Conservation (phyloP, 2,329 filamentous ascomycete species). For the Daldinia eschscholtzii region DNA sequence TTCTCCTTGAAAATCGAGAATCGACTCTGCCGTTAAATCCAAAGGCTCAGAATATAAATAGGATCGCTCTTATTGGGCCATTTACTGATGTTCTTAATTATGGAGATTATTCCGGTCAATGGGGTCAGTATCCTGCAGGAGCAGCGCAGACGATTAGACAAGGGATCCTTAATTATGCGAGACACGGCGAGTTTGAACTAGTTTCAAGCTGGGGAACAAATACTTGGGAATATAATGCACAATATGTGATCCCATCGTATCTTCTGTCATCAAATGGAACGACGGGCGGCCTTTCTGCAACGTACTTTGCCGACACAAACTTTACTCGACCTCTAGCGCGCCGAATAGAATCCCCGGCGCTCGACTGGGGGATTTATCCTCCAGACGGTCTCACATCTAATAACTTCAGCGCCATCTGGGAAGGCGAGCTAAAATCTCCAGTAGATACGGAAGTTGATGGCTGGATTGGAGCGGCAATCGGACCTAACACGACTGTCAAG, state of each 20-base stretch:
- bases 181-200: conserved; percentile 49
- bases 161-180: conserved; percentile 51
- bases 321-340: conserved; percentile 52
- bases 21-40: conserved; percentile 55
- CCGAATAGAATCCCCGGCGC: conserved; percentile 54
- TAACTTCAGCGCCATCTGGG: conserved; percentile 61
- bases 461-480: conserved; percentile 59
- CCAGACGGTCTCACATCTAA: conserved; percentile 58
- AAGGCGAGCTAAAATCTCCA: conserved; percentile 55
- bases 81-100: conserved; percentile 59
- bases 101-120: conserved; percentile 59
- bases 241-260: conserved; percentile 59
- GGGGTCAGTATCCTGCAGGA: conserved; percentile 56
- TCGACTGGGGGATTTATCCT: conserved; percentile 61
- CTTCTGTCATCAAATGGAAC: conserved; percentile 55
- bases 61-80: conserved; percentile 58
- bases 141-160: conserved; percentile 57
- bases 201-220: conserved; percentile 59
- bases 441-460: conserved; percentile 56
- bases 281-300: conserved; percentile 55
- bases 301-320: conserved; percentile 57
- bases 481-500: conserved; percentile 56
- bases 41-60: conserved; percentile 48
- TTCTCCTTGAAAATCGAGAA: conserved; percentile 59
- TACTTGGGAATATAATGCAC: conserved; percentile 60